These are phyloP conservation scores for Marasmius sp. DNA, from an alignment of 1,284 basidiomycete genomes.

Conservation along the genomic window DNA sequence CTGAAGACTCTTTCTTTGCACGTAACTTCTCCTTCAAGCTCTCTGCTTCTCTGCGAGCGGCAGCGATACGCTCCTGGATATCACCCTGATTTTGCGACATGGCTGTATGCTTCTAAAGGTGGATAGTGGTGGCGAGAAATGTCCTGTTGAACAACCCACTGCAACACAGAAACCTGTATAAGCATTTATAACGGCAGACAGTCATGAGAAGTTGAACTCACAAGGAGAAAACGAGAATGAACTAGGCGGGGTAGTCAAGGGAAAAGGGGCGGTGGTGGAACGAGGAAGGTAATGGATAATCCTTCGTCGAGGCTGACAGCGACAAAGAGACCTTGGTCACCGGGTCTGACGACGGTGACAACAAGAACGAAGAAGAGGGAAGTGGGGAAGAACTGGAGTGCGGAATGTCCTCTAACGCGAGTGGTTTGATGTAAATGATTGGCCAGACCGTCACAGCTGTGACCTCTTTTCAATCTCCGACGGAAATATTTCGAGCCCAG, in stretches of 20 bases:
- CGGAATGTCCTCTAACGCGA: constrained; percentile 8
- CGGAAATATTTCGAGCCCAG: neutral
- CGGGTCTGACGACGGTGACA: neutral
- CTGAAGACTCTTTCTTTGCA: constrained; percentile 91
- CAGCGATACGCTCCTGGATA: constrained; percentile 93
- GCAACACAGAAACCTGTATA: neutral
- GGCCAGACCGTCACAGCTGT: neutral
- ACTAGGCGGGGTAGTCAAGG: neutral
- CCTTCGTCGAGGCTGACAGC: constrained; percentile 2
- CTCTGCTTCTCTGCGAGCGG: constrained; percentile 95
- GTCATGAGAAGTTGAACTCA: neutral
- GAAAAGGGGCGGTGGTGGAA: neutral
- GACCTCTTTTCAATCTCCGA: constrained; percentile 7
- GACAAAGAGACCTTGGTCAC: constrained; percentile 2
- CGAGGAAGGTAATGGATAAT: neutral
- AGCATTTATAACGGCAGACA: neutral
- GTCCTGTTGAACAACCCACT: neutral
- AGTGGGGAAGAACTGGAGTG: constrained; percentile 7
- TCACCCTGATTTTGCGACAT: constrained; percentile 85
- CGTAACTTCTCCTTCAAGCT: constrained; percentile 97
- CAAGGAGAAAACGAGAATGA: constrained; percentile 2
- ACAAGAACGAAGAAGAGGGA: constrained; percentile 11
- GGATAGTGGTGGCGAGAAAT: neutral
- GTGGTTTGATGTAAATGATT: constrained; percentile 1
- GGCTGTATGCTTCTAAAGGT: constrained; percentile 16